Evolutionary conservation across 192 early-diverging fungal species (phyloP).

Genomic region (Spinellus fusiger): DNA sequence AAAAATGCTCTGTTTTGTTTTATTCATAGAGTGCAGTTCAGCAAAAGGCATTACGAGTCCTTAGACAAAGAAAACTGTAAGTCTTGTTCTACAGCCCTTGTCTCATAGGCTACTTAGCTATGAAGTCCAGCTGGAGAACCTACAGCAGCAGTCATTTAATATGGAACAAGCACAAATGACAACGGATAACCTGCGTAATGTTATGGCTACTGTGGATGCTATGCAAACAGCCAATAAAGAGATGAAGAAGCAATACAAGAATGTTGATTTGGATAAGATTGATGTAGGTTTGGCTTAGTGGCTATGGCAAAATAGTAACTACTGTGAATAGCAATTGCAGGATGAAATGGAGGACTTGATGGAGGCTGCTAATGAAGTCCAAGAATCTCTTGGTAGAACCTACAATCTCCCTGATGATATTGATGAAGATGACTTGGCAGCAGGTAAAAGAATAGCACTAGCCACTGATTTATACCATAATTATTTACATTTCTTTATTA

Average conservation of each 20-base stretch:
- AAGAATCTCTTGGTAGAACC: constrained; percentile 88
- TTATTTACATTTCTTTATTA: constrained; percentile 11
- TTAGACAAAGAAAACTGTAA: constrained; percentile 92
- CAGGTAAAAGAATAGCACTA: constrained; percentile 45
- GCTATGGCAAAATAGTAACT: background rate
- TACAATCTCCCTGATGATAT: constrained; percentile 94
- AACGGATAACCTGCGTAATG: constrained; percentile 95
- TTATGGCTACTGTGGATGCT: constrained; percentile 92
- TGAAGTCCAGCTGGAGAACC: constrained; percentile 89
- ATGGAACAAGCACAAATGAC: constrained; percentile 95
- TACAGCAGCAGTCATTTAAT: constrained; percentile 96
- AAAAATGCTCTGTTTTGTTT: background rate
- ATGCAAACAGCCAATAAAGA: constrained; percentile 95
- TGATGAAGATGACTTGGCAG: constrained; percentile 96
- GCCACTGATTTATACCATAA: background rate
- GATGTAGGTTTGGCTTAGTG: constrained; percentile 51
- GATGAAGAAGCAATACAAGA: constrained; percentile 95
- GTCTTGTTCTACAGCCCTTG: background rate
- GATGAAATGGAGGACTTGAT: constrained; percentile 98
- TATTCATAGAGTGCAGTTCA: constrained; percentile 75
- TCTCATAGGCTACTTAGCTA: constrained; percentile 42
- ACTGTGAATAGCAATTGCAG: constrained; percentile 66
- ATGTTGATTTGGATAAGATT: constrained; percentile 91
- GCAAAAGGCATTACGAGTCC: constrained; percentile 80
- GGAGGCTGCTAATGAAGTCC: constrained; percentile 96